These are phyloP conservation scores for Tetragonia tetragonoides DNA, from an alignment of 148 eudicot genomes.

Conservation along the genomic window DNA sequence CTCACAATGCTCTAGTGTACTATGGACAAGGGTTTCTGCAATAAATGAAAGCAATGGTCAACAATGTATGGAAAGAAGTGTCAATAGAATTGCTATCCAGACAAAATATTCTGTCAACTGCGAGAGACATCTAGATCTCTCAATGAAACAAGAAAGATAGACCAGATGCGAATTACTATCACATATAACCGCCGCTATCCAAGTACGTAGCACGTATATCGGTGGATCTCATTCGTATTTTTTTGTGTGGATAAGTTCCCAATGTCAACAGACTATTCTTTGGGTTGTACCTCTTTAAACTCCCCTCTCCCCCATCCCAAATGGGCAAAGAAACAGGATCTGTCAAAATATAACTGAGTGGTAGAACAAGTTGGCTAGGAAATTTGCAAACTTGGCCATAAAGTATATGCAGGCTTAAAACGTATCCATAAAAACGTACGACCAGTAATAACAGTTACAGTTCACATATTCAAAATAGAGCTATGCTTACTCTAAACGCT, in stretches of 20 bases:
- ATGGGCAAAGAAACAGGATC: background rate
- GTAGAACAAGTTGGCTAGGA: background rate
- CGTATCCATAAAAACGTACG: background rate
- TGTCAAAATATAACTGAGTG: background rate
- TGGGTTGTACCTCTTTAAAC: background rate
- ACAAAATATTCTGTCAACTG: background rate
- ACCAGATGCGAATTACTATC: background rate
- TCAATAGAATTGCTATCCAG: background rate
- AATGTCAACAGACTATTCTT: background rate
- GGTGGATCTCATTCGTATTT: too few relatives aligned
- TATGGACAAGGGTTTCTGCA: constrained; percentile 96
- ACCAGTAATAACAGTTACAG: too few relatives aligned
- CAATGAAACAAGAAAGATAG: background rate
- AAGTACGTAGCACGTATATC: background rate
- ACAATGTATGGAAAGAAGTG: background rate
- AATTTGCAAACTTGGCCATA: background rate
- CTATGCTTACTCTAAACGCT: background rate
- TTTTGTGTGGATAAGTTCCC: too few relatives aligned
- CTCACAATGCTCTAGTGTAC: constrained; percentile 78
- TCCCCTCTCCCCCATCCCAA: background rate
- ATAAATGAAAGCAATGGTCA: constrained; percentile 11
- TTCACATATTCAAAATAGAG: too few relatives aligned
- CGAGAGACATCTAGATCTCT: background rate
- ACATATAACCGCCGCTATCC: too few relatives aligned
- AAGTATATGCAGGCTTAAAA: background rate